Conservation (phyloP, 192 early-diverging fungal genomes). For the Gamsiella multidivaricata region DNA sequence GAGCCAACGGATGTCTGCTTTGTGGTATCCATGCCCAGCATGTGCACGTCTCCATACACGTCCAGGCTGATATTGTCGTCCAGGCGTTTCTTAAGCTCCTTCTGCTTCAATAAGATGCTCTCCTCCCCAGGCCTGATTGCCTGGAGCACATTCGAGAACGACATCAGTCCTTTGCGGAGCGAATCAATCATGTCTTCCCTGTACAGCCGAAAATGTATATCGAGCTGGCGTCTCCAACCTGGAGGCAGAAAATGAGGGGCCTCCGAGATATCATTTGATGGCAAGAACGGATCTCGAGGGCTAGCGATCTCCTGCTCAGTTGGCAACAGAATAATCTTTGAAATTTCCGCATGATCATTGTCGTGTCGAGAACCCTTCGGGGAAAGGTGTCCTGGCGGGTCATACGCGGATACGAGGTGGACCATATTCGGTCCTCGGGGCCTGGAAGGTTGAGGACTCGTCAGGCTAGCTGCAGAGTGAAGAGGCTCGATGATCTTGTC, state of each 20-base stretch:
- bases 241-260: constrained; percentile 59
- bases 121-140: constrained; percentile 19
- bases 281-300: constrained; percentile 55
- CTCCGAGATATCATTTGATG: constrained; percentile 53
- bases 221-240: constrained; percentile 63
- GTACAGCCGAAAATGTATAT: constrained; percentile 69
- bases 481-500: background rate
- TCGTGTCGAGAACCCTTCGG: constrained; percentile 58
- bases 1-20: constrained; percentile 31
- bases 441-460: too few relatives aligned
- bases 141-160: constrained; percentile 46
- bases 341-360: constrained; percentile 63
- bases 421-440: constrained; percentile 6
- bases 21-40: constrained; percentile 36
- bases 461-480: background rate
- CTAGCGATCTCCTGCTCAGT: constrained; percentile 62
- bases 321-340: constrained; percentile 63
- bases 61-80: constrained; percentile 47
- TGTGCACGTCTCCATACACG: constrained; percentile 51
- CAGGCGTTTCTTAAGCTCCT: constrained; percentile 32
- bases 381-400: constrained; percentile 55
- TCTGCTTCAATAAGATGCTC: constrained; percentile 1
- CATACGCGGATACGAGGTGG: constrained; percentile 1
- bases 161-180: constrained; percentile 53
- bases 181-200: constrained; percentile 69